Base-by-base conservation (phyloP, 371 early-diverging fungal genomes). In the Basidiobolus meristosporus region DNA sequence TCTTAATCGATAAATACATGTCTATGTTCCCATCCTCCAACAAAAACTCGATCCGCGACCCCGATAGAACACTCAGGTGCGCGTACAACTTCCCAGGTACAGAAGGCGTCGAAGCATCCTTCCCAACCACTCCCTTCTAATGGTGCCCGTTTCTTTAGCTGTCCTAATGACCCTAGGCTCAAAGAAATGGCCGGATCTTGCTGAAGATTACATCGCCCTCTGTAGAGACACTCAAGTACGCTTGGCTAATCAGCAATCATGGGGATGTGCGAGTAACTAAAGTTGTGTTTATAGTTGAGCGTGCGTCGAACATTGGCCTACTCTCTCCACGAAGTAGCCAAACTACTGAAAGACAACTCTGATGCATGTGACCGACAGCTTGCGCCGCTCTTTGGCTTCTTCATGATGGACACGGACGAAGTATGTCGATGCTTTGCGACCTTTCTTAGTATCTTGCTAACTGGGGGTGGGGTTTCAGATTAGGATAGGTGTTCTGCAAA, bases 291-390 rank as follows among this genome's bases (percentile, higher is more conserved):
- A 28, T 62, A 68, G 41, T 59, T 63, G 42, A 68, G 65, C 38
- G 65, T 68, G 1, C 54, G 69, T 7, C 60, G 65, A 23, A 63
- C 65, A 0, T 60, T 68, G 42, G 65, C 69, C n/a, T 62, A 62
- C 42, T 68, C 69, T 6, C 44, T 68, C 30, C 69, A 68, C 42
- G 69, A 63, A 39, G 63, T 68, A 39, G 65, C 69, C 0, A 55
- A 56, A 15, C 59, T 63, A 16, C 61, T 68, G 30, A 26, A 26
- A 9, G 26, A 9, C 5, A 65, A 65, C 1, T 59, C 69, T 4
- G 59, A 63, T 30, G 51, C 57, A 14, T 57, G 65, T 1, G 64
- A 68, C 32, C 51, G 61, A 12, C 63, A 65, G 32, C 41, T 68
- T 14, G 55, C 65, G 4, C 62, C 58, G 21, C 62, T 68, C 22